Evolutionary conservation across 1,284 basidiomycete species (phyloP).

Genomic region (Leccinum variabile): DNA sequence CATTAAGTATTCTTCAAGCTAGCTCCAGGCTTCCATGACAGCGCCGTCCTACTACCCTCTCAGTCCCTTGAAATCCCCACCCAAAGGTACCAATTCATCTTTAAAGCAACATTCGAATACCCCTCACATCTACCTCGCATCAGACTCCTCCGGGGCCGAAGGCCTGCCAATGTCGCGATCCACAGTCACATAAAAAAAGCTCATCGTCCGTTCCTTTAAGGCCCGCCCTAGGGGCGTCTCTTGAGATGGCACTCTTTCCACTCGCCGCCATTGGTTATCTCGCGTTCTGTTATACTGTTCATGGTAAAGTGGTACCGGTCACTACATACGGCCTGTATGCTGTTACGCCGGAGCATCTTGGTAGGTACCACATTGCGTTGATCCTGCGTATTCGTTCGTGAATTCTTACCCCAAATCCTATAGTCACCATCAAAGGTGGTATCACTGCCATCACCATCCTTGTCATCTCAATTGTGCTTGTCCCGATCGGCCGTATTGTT

Average conservation of each 20-base stretch:
- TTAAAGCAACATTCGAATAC: neutral
- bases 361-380: constrained; percentile 10
- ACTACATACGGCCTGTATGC: constrained; percentile 23
- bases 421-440: constrained; percentile 30
- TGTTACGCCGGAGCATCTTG: constrained; percentile 20
- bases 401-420: neutral
- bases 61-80: constrained; percentile 8
- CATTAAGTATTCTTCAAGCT: neutral
- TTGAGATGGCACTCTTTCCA: constrained; percentile 27
- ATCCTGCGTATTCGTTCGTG: neutral
- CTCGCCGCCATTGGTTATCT: constrained; percentile 29
- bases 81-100: neutral
- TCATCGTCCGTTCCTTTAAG: constrained; percentile 2
- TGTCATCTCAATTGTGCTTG: constrained; percentile 30
- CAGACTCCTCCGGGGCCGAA: neutral
- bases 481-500: constrained; percentile 22
- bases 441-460: constrained; percentile 33
- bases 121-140: neutral
- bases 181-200: neutral
- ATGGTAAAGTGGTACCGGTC: constrained; percentile 26
- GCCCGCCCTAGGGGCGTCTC: constrained; percentile 9
- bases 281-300: constrained; percentile 31
- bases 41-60: constrained; percentile 24
- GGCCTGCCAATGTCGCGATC: constrained; percentile 1
- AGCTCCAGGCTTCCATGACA: constrained; percentile 12